Conservation (phyloP, 2,329 filamentous ascomycete genomes). For the Lecanosticta acicola region DNA sequence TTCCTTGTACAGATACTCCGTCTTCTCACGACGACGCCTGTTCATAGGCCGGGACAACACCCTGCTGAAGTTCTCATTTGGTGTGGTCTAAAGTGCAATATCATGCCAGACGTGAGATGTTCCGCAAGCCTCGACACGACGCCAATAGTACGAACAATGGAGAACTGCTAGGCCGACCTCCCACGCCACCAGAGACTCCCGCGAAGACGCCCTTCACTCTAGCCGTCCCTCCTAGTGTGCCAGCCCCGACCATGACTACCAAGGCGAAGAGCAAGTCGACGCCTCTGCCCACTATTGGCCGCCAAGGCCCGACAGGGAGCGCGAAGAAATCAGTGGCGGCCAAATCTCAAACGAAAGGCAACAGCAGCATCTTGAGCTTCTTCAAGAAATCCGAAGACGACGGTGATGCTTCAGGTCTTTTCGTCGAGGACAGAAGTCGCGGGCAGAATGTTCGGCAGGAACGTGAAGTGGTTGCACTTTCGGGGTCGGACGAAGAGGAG, state of each 20-base stretch:
- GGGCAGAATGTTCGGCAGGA: too few relatives aligned
- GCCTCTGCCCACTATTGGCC: slow-evolving; percentile 27
- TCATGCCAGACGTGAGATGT: slow-evolving; percentile 37
- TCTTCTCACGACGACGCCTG: too few relatives aligned
- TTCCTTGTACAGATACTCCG: too few relatives aligned
- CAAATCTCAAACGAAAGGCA: slow-evolving; percentile 39
- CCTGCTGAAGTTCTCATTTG: too few relatives aligned
- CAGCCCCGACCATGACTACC: slow-evolving; percentile 29
- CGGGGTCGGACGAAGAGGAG: slow-evolving; percentile 12
- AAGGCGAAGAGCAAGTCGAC: slow-evolving; percentile 20
- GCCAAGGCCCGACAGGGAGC: slow-evolving; percentile 26
- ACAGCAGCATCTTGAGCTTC: slow-evolving; percentile 50
- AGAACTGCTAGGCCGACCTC: slow-evolving; percentile 44
- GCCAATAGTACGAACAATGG: slow-evolving; percentile 31
- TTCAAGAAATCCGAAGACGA: slow-evolving; percentile 48
- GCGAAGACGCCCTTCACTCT: slow-evolving; percentile 29
- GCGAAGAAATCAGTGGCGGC: slow-evolving; percentile 33
- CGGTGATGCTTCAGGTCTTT: slow-evolving; percentile 27
- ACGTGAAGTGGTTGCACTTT: too few relatives aligned
- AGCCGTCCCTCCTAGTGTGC: slow-evolving; percentile 27
- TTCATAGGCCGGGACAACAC: too few relatives aligned
- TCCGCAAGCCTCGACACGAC: slow-evolving; percentile 49
- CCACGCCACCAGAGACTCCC: slow-evolving; percentile 43
- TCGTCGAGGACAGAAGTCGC: slow-evolving; percentile 30
- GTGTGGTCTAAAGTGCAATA: too few relatives aligned